Conservation (phyloP, 441 rosid species). For the Mallotus repandus region DNA sequence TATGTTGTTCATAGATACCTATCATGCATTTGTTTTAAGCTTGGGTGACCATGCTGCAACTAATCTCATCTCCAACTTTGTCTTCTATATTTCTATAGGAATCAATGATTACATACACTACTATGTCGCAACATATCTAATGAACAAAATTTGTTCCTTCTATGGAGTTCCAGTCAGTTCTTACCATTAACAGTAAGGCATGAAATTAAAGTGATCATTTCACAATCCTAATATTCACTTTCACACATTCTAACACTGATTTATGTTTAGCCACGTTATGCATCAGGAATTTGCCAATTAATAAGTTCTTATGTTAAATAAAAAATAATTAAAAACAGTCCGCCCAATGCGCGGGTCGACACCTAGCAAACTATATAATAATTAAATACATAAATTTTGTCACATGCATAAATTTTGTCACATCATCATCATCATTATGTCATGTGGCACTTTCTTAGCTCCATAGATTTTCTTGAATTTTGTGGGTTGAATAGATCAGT, state of each 20-base stretch:
- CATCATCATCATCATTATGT: too few species aligned
- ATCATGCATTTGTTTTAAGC: slow-evolving; percentile 65
- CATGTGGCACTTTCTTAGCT: too few species aligned
- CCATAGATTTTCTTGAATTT: too few species aligned
- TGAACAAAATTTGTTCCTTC: slow-evolving; percentile 70
- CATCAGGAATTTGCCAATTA: not conserved
- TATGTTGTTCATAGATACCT: slow-evolving; percentile 81
- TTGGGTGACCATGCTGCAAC: slow-evolving; percentile 65
- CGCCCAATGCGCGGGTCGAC: too few species aligned
- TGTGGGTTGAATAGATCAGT: too few species aligned
- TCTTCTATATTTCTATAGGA: slow-evolving; percentile 77
- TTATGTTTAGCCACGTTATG: not conserved
- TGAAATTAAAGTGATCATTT: slow-evolving; percentile 57
- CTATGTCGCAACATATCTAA: slow-evolving; percentile 73
- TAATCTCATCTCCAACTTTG: slow-evolving; percentile 58
- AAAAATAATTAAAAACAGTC: too few species aligned
- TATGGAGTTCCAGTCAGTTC: slow-evolving; percentile 88
- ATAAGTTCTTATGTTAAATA: slow-evolving; percentile 11
- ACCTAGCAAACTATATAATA: too few species aligned
- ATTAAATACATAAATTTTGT: too few species aligned
- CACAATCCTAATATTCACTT: not conserved
- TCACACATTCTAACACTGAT: too few species aligned
- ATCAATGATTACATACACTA: slow-evolving; percentile 90
- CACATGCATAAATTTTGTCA: too few species aligned
- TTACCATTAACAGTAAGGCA: slow-evolving; percentile 57